Evolutionary conservation across 1,139 yeast species (phyloP).

Genomic region (Lodderomyces parapsilosis): DNA sequence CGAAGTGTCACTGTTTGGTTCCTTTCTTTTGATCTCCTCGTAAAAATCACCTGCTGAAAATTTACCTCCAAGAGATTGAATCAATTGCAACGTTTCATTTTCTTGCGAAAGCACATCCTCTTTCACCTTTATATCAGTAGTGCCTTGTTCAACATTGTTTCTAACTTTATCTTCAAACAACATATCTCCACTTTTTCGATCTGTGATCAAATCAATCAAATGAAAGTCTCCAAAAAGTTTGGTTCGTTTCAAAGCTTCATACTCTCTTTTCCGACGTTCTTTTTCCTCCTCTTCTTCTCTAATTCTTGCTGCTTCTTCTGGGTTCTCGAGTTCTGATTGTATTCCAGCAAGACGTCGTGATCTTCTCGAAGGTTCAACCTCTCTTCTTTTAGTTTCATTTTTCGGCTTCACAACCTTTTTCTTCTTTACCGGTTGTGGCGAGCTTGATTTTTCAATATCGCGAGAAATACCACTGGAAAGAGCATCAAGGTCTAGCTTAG

Average conservation of each 20-base stretch:
- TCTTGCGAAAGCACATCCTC: slow-evolving; percentile 24
- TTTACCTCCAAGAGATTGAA: slow-evolving; percentile 48
- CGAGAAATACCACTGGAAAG: slow-evolving; percentile 29
- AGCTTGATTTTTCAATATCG: slow-evolving; percentile 19
- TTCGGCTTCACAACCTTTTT: slow-evolving; percentile 16
- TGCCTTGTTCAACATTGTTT: slow-evolving; percentile 19
- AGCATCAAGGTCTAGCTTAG: slow-evolving; percentile 37
- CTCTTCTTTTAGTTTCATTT: slow-evolving; percentile 15
- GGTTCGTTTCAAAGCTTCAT: slow-evolving; percentile 52
- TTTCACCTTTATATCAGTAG: slow-evolving; percentile 7
- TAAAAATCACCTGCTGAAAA: slow-evolving; percentile 82
- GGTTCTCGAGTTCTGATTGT: slow-evolving; percentile 36
- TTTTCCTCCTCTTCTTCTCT: slow-evolving; percentile 38
- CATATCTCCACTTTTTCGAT: slow-evolving; percentile 32
- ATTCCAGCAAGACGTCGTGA: slow-evolving; percentile 70
- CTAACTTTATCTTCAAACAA: slow-evolving; percentile 28
- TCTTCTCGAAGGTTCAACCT: slow-evolving; percentile 53
- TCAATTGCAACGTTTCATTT: slow-evolving; percentile 36
- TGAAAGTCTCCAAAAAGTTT: slow-evolving; percentile 63
- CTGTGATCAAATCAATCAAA: slow-evolving; percentile 55
- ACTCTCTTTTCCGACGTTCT: slow-evolving; percentile 35
- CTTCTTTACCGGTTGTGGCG: slow-evolving; percentile 15
- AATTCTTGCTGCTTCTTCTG: slow-evolving; percentile 33
- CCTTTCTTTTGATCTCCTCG: slow-evolving; percentile 40
- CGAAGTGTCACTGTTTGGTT: slow-evolving; percentile 31